Base-by-base conservation (phyloP, 345 rosid species). In the Passiflora organensis region DNA sequence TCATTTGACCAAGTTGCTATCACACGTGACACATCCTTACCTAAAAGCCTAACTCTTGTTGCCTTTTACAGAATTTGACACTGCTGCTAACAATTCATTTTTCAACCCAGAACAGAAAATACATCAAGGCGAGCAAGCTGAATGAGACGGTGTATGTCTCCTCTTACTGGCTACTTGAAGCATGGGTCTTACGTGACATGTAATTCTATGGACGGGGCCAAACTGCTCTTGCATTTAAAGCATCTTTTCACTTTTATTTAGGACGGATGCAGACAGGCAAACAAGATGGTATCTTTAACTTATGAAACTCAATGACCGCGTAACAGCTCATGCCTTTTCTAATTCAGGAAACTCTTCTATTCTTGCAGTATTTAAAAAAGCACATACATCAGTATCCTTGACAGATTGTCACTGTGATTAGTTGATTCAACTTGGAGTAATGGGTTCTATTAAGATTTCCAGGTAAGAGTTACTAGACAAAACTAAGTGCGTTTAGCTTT, bases 321-420 rank as follows among this genome's bases (percentile, higher is more conserved):
- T 69, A 70, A 63, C 75, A 59, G 70, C 78, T 58, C 77, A 17
- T 60, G 79, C 72, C 84, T 74, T 78, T 81, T 76, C 83, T 69
- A 65, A 76, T 77, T 78, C 70, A 80, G 69, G 68, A 59, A 60
- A 55, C 64, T 67, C 42, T 17, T 47, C 19, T 64, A 55, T 48
- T 58, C 56, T 69, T 68, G 57, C 72, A 25, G 58, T 60, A 61
- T 66, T 65, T 57, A 50, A 16, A 69, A 54, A 62, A 45, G 65
- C 22, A n/a, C n/a, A n/a, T n/a, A 65, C 61, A 65, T 66, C 72
- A 64, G 74, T 72, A 63, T 77, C 72, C 45, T 63, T 68, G 76
- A 59, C 78, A 79, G 70, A 68, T 76, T 82, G 70, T 76, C 70
- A 77, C 87, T 82, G 84, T 76, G 80, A 47, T 68, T 80, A 64